These are phyloP conservation scores for Phaseolus coccineus DNA, from an alignment of 331 rosid genomes.

Conservation along the genomic window DNA sequence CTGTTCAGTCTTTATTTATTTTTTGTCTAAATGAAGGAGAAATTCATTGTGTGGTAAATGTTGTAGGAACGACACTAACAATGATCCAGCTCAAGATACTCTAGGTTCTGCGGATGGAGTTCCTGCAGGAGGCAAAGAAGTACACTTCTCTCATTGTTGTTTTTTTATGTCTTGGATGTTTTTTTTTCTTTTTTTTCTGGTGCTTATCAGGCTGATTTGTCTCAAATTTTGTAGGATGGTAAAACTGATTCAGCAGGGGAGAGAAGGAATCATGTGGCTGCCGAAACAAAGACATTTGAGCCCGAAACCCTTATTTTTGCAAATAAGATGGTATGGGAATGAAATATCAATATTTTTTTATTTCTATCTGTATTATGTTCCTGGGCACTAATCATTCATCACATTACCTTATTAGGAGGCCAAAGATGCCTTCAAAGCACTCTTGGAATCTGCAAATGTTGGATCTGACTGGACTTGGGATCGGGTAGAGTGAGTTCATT, in stretches of 20 bases:
- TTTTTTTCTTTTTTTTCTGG: not conserved
- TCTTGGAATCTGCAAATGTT: slow-evolving; percentile 83
- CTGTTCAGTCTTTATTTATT: slow-evolving; percentile 32
- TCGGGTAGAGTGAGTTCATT: slow-evolving; percentile 68
- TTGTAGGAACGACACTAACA: slow-evolving; percentile 61
- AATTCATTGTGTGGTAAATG: slow-evolving; percentile 26
- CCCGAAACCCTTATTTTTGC: slow-evolving; percentile 69
- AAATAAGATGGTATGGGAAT: slow-evolving; percentile 69
- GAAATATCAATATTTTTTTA: slow-evolving; percentile 24
- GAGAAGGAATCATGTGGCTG: slow-evolving; percentile 56
- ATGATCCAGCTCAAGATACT: slow-evolving; percentile 54
- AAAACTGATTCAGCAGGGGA: slow-evolving; percentile 59
- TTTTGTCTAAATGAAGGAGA: not conserved
- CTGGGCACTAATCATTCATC: slow-evolving; percentile 29
- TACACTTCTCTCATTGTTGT: slow-evolving; percentile 41
- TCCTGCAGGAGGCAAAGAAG: slow-evolving; percentile 62
- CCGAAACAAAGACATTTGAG: slow-evolving; percentile 72
- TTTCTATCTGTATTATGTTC: slow-evolving; percentile 36
- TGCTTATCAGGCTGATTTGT: slow-evolving; percentile 47
- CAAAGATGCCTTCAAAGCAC: slow-evolving; percentile 83
- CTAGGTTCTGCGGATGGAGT: slow-evolving; percentile 60
- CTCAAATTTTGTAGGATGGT: slow-evolving; percentile 59
- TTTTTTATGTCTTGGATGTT: slow-evolving; percentile 27
- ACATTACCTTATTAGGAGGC: slow-evolving; percentile 71
- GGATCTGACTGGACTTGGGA: slow-evolving; percentile 99